Base-by-base conservation (phyloP, 1,284 basidiomycete genomes). In the Salmacisia buchloeana region DNA sequence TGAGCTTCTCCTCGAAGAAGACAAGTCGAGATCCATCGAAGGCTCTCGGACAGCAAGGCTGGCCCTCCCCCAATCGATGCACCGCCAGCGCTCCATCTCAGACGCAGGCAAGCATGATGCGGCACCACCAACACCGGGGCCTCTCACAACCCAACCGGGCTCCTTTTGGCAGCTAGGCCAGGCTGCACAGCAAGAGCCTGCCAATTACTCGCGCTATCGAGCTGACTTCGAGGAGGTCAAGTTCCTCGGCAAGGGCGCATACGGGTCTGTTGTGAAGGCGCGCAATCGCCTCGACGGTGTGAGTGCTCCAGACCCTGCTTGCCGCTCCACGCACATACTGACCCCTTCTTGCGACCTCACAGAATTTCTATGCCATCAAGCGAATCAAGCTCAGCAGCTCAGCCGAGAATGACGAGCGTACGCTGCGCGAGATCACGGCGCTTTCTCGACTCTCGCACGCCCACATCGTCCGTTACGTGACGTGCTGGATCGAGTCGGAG, bases 241-340 rank as follows among this genome's bases (percentile, higher is more conserved):
- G 46, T 77, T 79, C 57, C 69, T 81, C 6, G 93, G 94, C 1
- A 90, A 89, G 77, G 93, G 93, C 0, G 92, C 89, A 0, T 97
- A 94, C 78, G 92, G 93, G 0, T 89, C 90, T 25, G 94, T 97
- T 0, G 91, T 96, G 49, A 97, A 97, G 80, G 93, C 92, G 0
- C 84, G 88, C 60, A 94, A 97, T 77, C 90, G 87, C 81, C 80
- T 84, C 1, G 84, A 85, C 64, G 82, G 80, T 4, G 59, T 60
- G 43, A 49, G 59, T 61, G 6, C 18, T 9, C 3, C 23, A 27
- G 7, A 33, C 7, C 5, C 46, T 52, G 46, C 18, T 15, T 25
- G 46, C 46, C 7, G 15, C 5, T 43, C 18, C 36, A 15, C 35
- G 7, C 35, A 38, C 35, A 43, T 3, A 21, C 23, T 43, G 41